Evolutionary conservation across 352 stramenopile species (phyloP), one percentile per base, ranked within the genome.

Genomic region (Phytopythium delawarense): DNA sequence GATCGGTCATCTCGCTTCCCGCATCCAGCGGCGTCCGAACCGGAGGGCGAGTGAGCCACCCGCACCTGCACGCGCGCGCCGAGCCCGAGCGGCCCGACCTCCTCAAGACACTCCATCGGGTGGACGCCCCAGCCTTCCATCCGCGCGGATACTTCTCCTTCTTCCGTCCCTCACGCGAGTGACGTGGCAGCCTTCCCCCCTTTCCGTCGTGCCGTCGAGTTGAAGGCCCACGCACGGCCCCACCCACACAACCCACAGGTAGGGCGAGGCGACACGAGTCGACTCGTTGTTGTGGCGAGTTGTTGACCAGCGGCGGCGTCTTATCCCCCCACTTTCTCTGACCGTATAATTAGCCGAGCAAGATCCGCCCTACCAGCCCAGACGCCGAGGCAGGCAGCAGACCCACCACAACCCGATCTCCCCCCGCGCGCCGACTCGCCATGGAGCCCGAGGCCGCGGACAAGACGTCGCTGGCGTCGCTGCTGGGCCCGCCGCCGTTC

Each of bases 371-470:
- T 39, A 20, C 42, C 42, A 12, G n/a, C 25, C 4, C 28, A 42
- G 28, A 9, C 12, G 1, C 1, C 48, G 20, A 54, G 23, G 34
- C 45, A 15, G n/a, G 20, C 25, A 28, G 25, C 25, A 1, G 25
- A 28, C 1, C 25, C 25, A 32, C n/a, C 45, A 9, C 49, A 9
- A 23, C 28, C 25, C 7, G 8, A 18, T 6, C 44, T 23, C 12
- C 20, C 15, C 54, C 28, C 35, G 39, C 23, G 21, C 54, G 3
- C 16, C 1, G 37, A 51, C 35, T 37, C 35, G 20, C 35, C 7
- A 37, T 21, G 52, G 52, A 58, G 20, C 15, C 37, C 9, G 37
- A 59, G n/a, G 39, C 53, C 39, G 53, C 32, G 32, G 54, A 59
- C 34, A 59, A 59, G 54, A 59, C 34, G 34, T 15, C 39, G 35